Conservation (phyloP, 768 basidiomycete genomes). For the Suillus americanus region DNA sequence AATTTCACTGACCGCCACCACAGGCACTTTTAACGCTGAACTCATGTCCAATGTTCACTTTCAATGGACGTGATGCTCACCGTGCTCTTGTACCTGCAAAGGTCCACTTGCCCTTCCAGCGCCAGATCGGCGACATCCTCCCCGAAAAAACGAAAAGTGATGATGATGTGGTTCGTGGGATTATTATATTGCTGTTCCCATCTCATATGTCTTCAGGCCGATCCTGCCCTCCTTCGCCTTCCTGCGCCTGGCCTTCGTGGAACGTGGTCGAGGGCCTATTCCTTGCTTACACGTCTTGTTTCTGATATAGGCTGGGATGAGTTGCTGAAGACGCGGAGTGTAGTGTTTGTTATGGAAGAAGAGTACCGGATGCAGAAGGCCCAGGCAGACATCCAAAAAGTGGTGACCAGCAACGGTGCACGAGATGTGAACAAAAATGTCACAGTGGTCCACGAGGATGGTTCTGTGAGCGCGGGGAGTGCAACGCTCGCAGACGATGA, state of each 20-base stretch:
- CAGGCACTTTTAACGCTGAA: conserved; percentile 88
- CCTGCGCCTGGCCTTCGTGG: conserved; percentile 94
- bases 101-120: conserved; percentile 83
- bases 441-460: conserved; percentile 64
- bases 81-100: conserved; percentile 76
- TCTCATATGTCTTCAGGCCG: conserved; percentile 54
- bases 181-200: conserved; percentile 2
- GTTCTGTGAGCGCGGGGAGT: conserved; percentile 39
- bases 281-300: conserved; percentile 86
- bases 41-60: conserved; percentile 99
- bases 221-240: conserved; percentile 89
- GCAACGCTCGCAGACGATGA: conserved; percentile 54
- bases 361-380: conserved; percentile 98
- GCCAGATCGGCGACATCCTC: conserved; percentile 85
- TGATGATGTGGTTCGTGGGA: conserved; percentile 69
- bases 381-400: conserved; percentile 58
- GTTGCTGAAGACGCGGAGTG: conserved; percentile 89
- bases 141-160: conserved; percentile 81
- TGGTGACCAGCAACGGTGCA: conserved; percentile 24
- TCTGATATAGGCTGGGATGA: conserved; percentile 99
- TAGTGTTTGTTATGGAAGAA: conserved; percentile 99
- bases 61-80: conserved; percentile 93
- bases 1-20: background rate
- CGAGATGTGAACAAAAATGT: conserved; percentile 25
- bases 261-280: conserved; percentile 94